Conservation (phyloP, 805 yeast genomes). For the Myxozyma geophila region DNA sequence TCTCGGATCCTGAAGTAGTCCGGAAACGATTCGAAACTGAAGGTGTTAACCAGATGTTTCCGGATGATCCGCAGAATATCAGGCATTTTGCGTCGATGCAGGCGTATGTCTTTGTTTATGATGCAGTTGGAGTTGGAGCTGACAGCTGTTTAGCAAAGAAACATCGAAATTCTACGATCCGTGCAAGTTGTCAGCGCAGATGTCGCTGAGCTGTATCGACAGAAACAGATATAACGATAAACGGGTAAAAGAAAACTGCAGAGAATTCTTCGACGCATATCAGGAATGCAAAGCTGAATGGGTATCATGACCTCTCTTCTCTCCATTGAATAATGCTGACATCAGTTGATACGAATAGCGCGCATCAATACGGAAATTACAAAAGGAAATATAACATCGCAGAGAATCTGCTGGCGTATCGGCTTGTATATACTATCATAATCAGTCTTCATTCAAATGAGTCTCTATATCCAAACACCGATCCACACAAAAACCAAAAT, state of each 20-base stretch:
- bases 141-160: slow-evolving; percentile 53
- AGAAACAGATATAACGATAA: slow-evolving; percentile 69
- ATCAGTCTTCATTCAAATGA: no score
- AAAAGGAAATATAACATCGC: neutral
- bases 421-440: no score
- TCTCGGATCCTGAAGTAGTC: slow-evolving; percentile 18
- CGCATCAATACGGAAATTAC: neutral
- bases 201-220: slow-evolving; percentile 84
- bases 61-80: slow-evolving; percentile 82
- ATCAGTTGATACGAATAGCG: neutral
- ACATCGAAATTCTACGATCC: slow-evolving; percentile 91
- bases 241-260: slow-evolving; percentile 56
- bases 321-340: neutral
- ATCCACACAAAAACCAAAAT: no score
- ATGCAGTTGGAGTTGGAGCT: no score
- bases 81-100: slow-evolving; percentile 68
- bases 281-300: slow-evolving; percentile 86
- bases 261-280: slow-evolving; percentile 88
- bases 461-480: no score
- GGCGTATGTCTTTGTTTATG: neutral
- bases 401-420: no score
- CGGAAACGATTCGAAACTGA: slow-evolving; percentile 21
- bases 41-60: slow-evolving; percentile 62
- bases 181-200: slow-evolving; percentile 84
- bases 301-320: no score